phyloP scores from a whole-genome alignment of 805 yeast genomes.

The Schizosaccharomyces cryophilus region DNA sequence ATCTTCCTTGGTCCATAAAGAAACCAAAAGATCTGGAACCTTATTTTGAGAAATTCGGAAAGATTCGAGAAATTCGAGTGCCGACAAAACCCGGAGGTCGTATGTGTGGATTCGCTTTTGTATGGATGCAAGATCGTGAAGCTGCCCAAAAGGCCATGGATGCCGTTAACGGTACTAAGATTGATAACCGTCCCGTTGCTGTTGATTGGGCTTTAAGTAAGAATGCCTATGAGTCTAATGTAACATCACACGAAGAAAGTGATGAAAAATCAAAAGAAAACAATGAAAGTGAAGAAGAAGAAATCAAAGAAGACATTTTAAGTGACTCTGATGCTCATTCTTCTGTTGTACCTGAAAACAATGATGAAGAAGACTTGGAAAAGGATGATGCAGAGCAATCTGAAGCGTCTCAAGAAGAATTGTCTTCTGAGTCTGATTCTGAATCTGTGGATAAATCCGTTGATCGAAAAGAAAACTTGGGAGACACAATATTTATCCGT shows the following conservation, averaged over 20 bases:
- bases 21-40: constrained; percentile 47
- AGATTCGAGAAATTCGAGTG: constrained; percentile 66
- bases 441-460: constrained; percentile 7
- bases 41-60: constrained; percentile 53
- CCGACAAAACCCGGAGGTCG: constrained; percentile 73
- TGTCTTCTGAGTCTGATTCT: constrained; percentile 5
- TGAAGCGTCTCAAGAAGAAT: constrained; percentile 7
- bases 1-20: constrained; percentile 88
- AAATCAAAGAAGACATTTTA: constrained; percentile 16
- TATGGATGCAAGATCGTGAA: constrained; percentile 56
- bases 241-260: constrained; percentile 17
- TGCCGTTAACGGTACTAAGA: constrained; percentile 45
- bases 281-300: constrained; percentile 18
- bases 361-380: constrained; percentile 8
- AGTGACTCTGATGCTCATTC: constrained; percentile 14
- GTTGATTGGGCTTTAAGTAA: constrained; percentile 86
- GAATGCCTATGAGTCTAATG: constrained; percentile 44
- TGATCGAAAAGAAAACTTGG: constrained; percentile 8
- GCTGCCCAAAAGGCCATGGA: constrained; percentile 67
- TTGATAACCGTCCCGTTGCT: constrained; percentile 75
- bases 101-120: constrained; percentile 88
- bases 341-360: constrained; percentile 6
- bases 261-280: constrained; percentile 17
- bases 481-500: constrained; percentile 59
- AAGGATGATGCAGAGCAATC: constrained; percentile 8